phyloP scores from a whole-genome alignment of 2,329 filamentous ascomycete species.

The Dryadomyces quercivorus region DNA sequence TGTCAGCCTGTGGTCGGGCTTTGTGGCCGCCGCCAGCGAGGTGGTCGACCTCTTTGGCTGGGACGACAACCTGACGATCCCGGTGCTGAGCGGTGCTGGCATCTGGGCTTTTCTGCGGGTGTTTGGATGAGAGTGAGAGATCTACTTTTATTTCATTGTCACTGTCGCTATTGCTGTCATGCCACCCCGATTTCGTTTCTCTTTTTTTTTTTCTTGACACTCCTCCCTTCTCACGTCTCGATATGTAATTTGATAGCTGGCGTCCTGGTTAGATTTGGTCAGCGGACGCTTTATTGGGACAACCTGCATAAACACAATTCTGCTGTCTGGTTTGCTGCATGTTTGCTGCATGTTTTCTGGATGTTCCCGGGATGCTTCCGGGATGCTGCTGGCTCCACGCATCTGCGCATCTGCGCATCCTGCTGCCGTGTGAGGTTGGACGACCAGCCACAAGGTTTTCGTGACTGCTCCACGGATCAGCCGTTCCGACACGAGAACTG shows the following conservation, averaged over 20 bases:
- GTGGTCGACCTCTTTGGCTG: conserved; percentile 83
- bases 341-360: too few relatives aligned
- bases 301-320: too few relatives aligned
- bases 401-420: not conserved
- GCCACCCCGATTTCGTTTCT: not conserved
- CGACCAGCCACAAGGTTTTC: not conserved
- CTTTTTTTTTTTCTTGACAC: not conserved
- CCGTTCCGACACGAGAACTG: too few relatives aligned
- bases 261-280: not conserved
- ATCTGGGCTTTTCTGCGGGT: conserved; percentile 86
- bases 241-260: not conserved
- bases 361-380: too few relatives aligned
- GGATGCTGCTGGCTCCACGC: not conserved
- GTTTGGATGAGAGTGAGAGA: conserved; percentile 52
- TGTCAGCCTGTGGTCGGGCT: conserved; percentile 78
- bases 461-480: too few relatives aligned
- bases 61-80: conserved; percentile 97
- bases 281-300: too few relatives aligned
- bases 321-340: too few relatives aligned
- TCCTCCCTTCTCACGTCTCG: too few relatives aligned
- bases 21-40: conserved; percentile 81
- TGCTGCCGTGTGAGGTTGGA: not conserved
- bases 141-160: not conserved
- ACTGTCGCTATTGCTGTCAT: not conserved
- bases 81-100: conserved; percentile 75